These are phyloP conservation scores for Sindora glabra DNA, from an alignment of 306 rosid species.

Conservation along the genomic window DNA sequence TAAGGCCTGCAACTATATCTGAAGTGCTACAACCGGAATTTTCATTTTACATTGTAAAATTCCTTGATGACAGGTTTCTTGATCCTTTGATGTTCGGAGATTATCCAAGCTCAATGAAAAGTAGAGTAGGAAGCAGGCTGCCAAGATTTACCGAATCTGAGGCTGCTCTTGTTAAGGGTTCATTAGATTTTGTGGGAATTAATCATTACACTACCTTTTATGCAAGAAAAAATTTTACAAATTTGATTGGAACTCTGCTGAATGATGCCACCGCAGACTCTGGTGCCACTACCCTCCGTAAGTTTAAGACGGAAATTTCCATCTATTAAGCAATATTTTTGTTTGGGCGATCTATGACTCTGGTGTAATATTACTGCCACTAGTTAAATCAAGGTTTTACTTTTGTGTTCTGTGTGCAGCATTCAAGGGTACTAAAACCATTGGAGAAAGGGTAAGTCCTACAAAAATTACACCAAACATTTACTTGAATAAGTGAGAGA, in stretches of 20 bases:
- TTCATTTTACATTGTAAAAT: neutral
- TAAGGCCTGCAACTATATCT: neutral
- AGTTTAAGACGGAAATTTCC: constrained; percentile 6
- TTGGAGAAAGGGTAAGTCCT: constrained; percentile 38
- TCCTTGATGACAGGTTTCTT: constrained; percentile 42
- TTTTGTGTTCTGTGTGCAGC: constrained; percentile 25
- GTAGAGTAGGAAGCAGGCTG: constrained; percentile 43
- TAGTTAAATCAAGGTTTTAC: constrained; percentile 19
- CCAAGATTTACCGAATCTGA: constrained; percentile 50
- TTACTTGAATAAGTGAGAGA: too few species aligned
- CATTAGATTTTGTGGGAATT: constrained; percentile 76
- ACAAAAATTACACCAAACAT: neutral
- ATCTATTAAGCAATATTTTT: neutral
- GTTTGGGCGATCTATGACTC: constrained; percentile 14
- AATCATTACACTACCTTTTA: constrained; percentile 78
- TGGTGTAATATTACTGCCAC: constrained; percentile 32
- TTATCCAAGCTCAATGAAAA: constrained; percentile 73
- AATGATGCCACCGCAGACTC: constrained; percentile 37
- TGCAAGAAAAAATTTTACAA: constrained; percentile 25
- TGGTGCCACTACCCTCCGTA: constrained; percentile 41
- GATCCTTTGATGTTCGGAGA: constrained; percentile 71
- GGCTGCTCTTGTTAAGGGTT: constrained; percentile 47
- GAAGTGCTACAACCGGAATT: neutral
- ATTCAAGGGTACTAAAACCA: constrained; percentile 34
- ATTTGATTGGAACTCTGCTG: constrained; percentile 5